Conservation (phyloP, 257 asterid genomes). For the Eustoma russellianum region DNA sequence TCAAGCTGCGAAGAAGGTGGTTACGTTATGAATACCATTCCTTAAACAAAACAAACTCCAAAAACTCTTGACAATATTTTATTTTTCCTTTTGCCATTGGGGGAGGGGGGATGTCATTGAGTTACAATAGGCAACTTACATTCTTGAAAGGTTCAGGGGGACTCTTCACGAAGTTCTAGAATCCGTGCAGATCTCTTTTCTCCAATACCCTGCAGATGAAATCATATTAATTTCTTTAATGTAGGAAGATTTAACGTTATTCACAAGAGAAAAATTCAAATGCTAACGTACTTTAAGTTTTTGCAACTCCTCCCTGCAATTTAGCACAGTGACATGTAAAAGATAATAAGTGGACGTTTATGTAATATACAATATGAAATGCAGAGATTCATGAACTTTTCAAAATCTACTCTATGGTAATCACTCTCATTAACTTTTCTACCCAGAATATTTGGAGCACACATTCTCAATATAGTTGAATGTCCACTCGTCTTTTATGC, state of each 20-base stretch:
- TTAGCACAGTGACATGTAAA: not conserved
- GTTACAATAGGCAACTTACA: slow-evolving; percentile 27
- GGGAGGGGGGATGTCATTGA: not conserved
- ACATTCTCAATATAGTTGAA: no score
- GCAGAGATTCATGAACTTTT: no score
- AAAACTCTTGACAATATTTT: not conserved
- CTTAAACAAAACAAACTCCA: not conserved
- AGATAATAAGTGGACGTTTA: not conserved
- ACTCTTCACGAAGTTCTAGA: slow-evolving; percentile 63
- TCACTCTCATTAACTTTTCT: no score
- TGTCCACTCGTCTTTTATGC: no score
- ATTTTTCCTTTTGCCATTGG: not conserved
- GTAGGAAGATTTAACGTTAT: not conserved
- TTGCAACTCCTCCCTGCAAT: slow-evolving; percentile 67
- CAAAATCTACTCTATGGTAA: no score
- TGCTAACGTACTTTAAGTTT: slow-evolving; percentile 35
- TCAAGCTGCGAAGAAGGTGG: slow-evolving; percentile 43
- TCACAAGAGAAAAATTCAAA: not conserved
- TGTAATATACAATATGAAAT: no score
- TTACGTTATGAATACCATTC: slow-evolving; percentile 5
- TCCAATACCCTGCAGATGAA: slow-evolving; percentile 59
- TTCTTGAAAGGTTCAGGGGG: slow-evolving; percentile 73
- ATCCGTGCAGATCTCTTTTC: slow-evolving; percentile 74
- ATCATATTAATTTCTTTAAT: slow-evolving; percentile 1
- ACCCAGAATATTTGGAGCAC: no score